Percentiles rank a stretch among this genome's conserved stretches.
Evolutionary conservation across 2,329 filamentous ascomycete genomes (phyloP).

Genomic region (Akanthomyces uredinophilus): DNA sequence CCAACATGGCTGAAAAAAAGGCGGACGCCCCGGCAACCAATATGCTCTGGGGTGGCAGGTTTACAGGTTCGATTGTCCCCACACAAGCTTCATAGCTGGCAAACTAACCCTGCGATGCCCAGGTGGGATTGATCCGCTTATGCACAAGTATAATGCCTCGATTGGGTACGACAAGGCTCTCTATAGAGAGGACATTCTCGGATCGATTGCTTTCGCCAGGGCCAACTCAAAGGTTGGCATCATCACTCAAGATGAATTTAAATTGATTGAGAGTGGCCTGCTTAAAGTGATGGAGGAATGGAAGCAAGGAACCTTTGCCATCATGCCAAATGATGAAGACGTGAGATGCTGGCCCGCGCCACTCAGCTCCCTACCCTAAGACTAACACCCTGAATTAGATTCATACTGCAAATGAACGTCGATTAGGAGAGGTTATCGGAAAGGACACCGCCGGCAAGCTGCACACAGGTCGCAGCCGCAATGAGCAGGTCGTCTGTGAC

Average conservation of each 20-base stretch:
- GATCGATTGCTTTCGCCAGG: slow-evolving; percentile 75
- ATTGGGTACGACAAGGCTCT: slow-evolving; percentile 75
- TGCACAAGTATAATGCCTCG: slow-evolving; percentile 76
- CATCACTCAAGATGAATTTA: slow-evolving; percentile 67
- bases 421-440: slow-evolving; percentile 78
- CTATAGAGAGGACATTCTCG: slow-evolving; percentile 75
- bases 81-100: slow-evolving; percentile 21
- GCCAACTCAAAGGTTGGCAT: slow-evolving; percentile 74
- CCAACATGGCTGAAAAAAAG: slow-evolving; percentile 23
- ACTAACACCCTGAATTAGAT: slow-evolving; percentile 28
- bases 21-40: slow-evolving; percentile 24
- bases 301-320: slow-evolving; percentile 45
- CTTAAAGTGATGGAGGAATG: slow-evolving; percentile 52
- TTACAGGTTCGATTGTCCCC: slow-evolving; percentile 37
- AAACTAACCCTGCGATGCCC: slow-evolving; percentile 25
- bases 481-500: slow-evolving; percentile 86
- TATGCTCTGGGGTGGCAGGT: slow-evolving; percentile 44
- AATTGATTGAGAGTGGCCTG: slow-evolving; percentile 68
- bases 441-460: slow-evolving; percentile 82
- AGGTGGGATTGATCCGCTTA: slow-evolving; percentile 80
- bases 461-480: slow-evolving; percentile 81
- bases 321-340: slow-evolving; percentile 52
- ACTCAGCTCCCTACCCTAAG: slow-evolving; percentile 5
- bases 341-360: slow-evolving; percentile 23
- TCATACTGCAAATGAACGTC: slow-evolving; percentile 67